These are phyloP conservation scores for Pichia sp. DNA, from an alignment of 1,139 yeast species.

Conservation along the genomic window DNA sequence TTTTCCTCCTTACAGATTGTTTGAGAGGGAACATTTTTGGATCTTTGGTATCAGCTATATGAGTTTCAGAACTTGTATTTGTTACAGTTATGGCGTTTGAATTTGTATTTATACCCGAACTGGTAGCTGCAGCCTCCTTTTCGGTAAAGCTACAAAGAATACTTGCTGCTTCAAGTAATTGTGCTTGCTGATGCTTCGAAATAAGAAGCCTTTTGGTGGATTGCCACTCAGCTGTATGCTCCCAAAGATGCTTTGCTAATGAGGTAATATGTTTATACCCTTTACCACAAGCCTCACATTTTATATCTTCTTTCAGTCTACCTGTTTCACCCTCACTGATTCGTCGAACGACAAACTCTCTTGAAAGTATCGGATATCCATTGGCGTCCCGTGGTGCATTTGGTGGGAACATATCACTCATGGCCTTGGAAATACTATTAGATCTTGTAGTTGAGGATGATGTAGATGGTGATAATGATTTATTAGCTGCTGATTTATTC, in stretches of 20 bases:
- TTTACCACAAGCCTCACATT: slow-evolving; percentile 86
- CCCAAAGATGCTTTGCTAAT: slow-evolving; percentile 72
- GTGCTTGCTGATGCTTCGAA: slow-evolving; percentile 90
- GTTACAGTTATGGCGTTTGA: neutral
- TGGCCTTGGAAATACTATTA: neutral
- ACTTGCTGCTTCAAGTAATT: slow-evolving; percentile 80
- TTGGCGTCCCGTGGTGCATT: slow-evolving; percentile 11
- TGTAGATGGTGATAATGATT: neutral
- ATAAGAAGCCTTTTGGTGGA: slow-evolving; percentile 72
- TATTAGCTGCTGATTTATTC: neutral
- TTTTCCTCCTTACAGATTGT: slow-evolving; percentile 9
- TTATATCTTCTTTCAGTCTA: slow-evolving; percentile 69
- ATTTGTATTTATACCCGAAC: neutral
- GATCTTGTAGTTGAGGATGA: neutral
- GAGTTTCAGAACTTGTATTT: slow-evolving; percentile 6
- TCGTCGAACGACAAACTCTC: slow-evolving; percentile 75
- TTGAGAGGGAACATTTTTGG: neutral
- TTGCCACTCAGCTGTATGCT: slow-evolving; percentile 90
- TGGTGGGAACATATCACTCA: slow-evolving; percentile 4
- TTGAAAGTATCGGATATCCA: slow-evolving; percentile 37
- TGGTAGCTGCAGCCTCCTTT: slow-evolving; percentile 12
- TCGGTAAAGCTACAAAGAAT: slow-evolving; percentile 80
- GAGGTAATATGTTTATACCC: slow-evolving; percentile 84
- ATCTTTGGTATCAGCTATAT: neutral
- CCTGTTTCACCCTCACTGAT: slow-evolving; percentile 86